Base-by-base conservation (phyloP, 495 filamentous ascomycete species). In the Rostrohypoxylon terebratum region DNA sequence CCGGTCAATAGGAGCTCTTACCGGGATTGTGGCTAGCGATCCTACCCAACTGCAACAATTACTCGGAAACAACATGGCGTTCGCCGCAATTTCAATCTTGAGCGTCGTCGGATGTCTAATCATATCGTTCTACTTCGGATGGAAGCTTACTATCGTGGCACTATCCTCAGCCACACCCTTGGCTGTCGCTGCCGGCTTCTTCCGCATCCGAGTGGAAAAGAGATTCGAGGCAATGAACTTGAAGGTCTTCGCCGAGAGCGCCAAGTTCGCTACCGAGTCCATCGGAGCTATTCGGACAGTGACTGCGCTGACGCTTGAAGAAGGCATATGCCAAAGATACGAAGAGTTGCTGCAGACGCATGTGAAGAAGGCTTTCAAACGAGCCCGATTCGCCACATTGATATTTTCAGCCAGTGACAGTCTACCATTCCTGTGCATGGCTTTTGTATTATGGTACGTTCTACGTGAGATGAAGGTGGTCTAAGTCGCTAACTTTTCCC, bases 31-130 rank as follows among this genome's bases (percentile, higher is more conserved):
- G 0, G 80, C 87, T 8, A 88, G 82, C 1, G 87, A 90, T 64
- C 86, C 90, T 0, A 87, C 82, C 21, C 87, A 89, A 47, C 79
- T 93, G 0, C 86, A 92, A 69, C 88, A 91, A 58, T 71, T 92
- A 3, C 75, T 91, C 0, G 87, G 88, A n/a, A 82, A 81, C 6
- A 87, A 87, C 51, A 82, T 86, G 75, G 81, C 82, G 11, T 81
- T 88, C 59, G 81, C 83, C 14, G 75, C 83, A 34, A 83, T 86
- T 54, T 86, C 84, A 1, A 59, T 85, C 10, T 71, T 87, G 55
- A 87, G 81, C 42, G 75, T 89, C 13, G 60, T 85, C 5, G 83
- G 83, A 38, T 86, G 83, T 48, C 62, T 84, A 18, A 74, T 80
- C 18, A 80, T 90, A 45, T 83, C 85, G 5, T 84, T 89, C 64